Conservation (phyloP, 164 flowering plant species). For the Saururus chinensis region DNA sequence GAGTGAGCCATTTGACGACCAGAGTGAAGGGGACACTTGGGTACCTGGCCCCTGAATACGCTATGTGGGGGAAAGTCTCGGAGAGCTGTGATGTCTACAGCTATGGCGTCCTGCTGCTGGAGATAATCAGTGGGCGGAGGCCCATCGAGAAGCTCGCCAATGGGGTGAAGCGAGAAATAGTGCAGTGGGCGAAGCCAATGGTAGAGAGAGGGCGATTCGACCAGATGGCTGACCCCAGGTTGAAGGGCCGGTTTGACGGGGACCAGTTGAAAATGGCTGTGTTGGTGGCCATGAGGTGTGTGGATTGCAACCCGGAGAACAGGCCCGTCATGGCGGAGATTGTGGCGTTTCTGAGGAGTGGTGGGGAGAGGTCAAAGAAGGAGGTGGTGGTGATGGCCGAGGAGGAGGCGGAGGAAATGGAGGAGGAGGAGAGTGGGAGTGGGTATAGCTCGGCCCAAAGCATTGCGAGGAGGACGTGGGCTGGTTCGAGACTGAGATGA, state of each 20-base stretch:
- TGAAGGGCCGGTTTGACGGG: slow-evolving; percentile 37
- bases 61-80: slow-evolving; percentile 83
- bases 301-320: slow-evolving; percentile 34
- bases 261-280: slow-evolving; percentile 22
- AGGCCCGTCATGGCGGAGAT: slow-evolving; percentile 58
- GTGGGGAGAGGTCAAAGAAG: slow-evolving; percentile 22
- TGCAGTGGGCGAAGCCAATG: slow-evolving; percentile 57
- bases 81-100: slow-evolving; percentile 84
- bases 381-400: slow-evolving; percentile 5
- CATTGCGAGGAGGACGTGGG: slow-evolving; percentile 6
- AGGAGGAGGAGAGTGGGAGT: slow-evolving; percentile 8
- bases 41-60: slow-evolving; percentile 71
- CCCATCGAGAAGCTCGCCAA: slow-evolving; percentile 57
- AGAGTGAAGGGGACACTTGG: slow-evolving; percentile 72
- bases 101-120: slow-evolving; percentile 58
- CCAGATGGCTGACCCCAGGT: slow-evolving; percentile 44
- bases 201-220: slow-evolving; percentile 36
- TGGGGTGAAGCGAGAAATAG: slow-evolving; percentile 51
- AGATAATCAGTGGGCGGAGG: slow-evolving; percentile 44
- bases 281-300: slow-evolving; percentile 37
- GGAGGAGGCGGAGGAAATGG: slow-evolving; percentile 1
- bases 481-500: background rate
- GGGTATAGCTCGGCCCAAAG: slow-evolving; percentile 5
- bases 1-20: slow-evolving; percentile 57
- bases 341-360: slow-evolving; percentile 38